Evolutionary conservation across 805 yeast species (phyloP), one percentile per base, ranked within the genome.

Genomic region (Tetrapisispora taiwanensis): DNA sequence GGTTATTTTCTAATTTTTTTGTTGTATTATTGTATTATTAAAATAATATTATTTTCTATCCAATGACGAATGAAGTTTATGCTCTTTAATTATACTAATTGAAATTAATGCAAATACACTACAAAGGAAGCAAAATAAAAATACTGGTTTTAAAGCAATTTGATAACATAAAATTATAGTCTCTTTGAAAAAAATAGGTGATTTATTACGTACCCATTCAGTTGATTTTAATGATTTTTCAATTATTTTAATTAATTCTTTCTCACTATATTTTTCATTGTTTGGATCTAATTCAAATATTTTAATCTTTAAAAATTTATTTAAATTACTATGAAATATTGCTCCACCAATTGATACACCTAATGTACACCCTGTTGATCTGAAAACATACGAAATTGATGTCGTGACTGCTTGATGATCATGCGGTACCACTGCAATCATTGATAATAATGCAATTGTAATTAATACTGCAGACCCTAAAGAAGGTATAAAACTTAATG

Each of bases 371-470:
- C 95, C 95, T 0, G 88, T 80, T 9, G 90, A 81, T 55, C 95
- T 72, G 68, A 84, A 86, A 0, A 89, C 88, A 60, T 89, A 88
- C 56, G 86, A 95, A 46, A 89, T 84, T 0, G 95, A 84, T 0
- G 96, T 88, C 2, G 90, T 82, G 18, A 87, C 74, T 1, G 96
- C 95, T 56, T 81, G 89, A 51, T 71, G 73, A 45, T 78, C 75
- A 32, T 69, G 60, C 2, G 87, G 86, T 9, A 79, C 88, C 1
- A 87, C 78, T 1, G 88, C 83, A 49, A 82, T 80, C 66, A 81
- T 71, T 1, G 87, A 76, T 19, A 81, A 61, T 37, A 82, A 66
- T 28, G 46, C 41, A 12, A 38, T 30, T 0, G 88, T 81, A 50
- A 82, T 69, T 60, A 80, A 68, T 2, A 75, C 70, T 0, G 84